Percentiles rank a stretch among this genome's conserved stretches.
phyloP scores from a whole-genome alignment of 345 rosid genomes.

The Brassica carinata region DNA sequence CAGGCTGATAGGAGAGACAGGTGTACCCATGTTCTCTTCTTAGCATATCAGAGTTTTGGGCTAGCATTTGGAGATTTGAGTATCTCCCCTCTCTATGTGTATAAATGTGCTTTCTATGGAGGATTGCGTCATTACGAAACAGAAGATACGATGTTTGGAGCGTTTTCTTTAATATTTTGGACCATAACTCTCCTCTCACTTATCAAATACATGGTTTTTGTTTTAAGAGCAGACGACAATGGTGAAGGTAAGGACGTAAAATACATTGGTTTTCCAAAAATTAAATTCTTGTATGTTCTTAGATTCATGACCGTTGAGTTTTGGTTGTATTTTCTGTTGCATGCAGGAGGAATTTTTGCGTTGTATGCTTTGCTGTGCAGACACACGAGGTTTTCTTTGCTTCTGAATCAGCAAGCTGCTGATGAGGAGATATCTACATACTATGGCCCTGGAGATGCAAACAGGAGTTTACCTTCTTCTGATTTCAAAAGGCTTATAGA shows the following conservation, averaged over 20 bases:
- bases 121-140: slow-evolving; percentile 51
- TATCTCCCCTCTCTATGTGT: slow-evolving; percentile 88
- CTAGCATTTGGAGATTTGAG: slow-evolving; percentile 71
- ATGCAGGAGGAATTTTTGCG: slow-evolving; percentile 84
- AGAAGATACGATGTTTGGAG: slow-evolving; percentile 79
- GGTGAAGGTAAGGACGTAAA: slow-evolving; percentile 89
- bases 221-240: slow-evolving; percentile 71
- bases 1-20: slow-evolving; percentile 64
- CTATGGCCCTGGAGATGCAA: slow-evolving; percentile 51
- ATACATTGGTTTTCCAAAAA: background rate
- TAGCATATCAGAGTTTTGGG: slow-evolving; percentile 92
- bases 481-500: slow-evolving; percentile 58
- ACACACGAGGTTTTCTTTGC: slow-evolving; percentile 76
- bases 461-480: slow-evolving; percentile 49
- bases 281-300: background rate
- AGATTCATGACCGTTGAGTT: background rate
- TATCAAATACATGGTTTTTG: slow-evolving; percentile 67
- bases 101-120: slow-evolving; percentile 77
- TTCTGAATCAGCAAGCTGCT: slow-evolving; percentile 87
- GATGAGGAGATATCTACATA: slow-evolving; percentile 92
- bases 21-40: slow-evolving; percentile 53
- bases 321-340: background rate
- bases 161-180: slow-evolving; percentile 88
- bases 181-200: slow-evolving; percentile 74
- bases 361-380: slow-evolving; percentile 84